These are phyloP conservation scores for Paecilomyces fulvus DNA, from an alignment of 2,329 filamentous ascomycete species.

Conservation along the genomic window DNA sequence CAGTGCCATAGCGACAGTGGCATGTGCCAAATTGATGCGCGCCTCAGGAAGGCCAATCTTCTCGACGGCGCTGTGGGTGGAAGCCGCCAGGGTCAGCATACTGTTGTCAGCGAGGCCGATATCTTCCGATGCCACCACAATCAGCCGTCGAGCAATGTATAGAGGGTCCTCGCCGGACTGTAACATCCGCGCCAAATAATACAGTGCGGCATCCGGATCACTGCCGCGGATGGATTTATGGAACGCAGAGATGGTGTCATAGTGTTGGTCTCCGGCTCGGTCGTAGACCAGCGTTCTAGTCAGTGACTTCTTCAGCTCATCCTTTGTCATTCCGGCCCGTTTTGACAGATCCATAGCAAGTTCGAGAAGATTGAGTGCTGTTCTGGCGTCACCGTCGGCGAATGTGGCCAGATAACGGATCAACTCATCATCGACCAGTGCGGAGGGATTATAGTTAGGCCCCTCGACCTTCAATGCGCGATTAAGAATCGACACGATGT, in stretches of 20 bases:
- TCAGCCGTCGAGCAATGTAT: slow-evolving; percentile 84
- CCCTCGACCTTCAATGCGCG: slow-evolving; percentile 63
- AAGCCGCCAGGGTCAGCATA: slow-evolving; percentile 74
- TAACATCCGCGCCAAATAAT: slow-evolving; percentile 93
- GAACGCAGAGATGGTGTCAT: slow-evolving; percentile 93
- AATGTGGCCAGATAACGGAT: slow-evolving; percentile 76
- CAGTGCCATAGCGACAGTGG: slow-evolving; percentile 68
- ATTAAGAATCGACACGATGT: slow-evolving; percentile 64
- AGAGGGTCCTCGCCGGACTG: slow-evolving; percentile 89
- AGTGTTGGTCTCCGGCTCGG: slow-evolving; percentile 89
- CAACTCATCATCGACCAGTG: slow-evolving; percentile 66
- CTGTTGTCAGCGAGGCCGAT: slow-evolving; percentile 82
- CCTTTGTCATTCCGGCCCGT: slow-evolving; percentile 58
- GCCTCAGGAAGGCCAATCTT: slow-evolving; percentile 95
- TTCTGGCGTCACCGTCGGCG: slow-evolving; percentile 85
- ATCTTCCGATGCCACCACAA: slow-evolving; percentile 92
- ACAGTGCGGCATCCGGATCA: slow-evolving; percentile 78
- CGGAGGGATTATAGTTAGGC: slow-evolving; percentile 39
- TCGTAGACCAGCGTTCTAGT: slow-evolving; percentile 95
- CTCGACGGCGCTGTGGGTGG: slow-evolving; percentile 78
- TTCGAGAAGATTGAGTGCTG: slow-evolving; percentile 84
- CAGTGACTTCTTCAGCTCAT: slow-evolving; percentile 69
- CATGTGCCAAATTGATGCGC: slow-evolving; percentile 77
- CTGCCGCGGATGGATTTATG: slow-evolving; percentile 91
- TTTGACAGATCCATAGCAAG: slow-evolving; percentile 71